Percentiles rank a stretch among this genome's conserved stretches.
Conservation (phyloP, 768 basidiomycete species). For the Auricularia auricula-judae region DNA sequence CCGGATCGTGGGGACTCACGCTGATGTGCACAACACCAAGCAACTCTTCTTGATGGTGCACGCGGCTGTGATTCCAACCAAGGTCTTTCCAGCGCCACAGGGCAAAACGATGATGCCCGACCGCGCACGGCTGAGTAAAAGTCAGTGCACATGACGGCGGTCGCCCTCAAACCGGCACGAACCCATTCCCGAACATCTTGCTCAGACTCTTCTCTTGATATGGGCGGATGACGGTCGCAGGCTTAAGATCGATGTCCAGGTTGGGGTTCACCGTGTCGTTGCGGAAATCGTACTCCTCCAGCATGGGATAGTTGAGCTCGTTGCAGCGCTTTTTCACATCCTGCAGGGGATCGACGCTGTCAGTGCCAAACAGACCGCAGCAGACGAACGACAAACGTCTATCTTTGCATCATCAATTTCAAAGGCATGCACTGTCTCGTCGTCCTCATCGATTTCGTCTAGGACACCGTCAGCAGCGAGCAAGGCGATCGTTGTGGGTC, state of each 20-base stretch:
- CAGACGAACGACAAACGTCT: slow-evolving; percentile 45
- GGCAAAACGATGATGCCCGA: slow-evolving; percentile 98
- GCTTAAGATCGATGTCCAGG: slow-evolving; percentile 96
- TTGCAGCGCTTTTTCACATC: slow-evolving; percentile 95
- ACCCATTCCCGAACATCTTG: slow-evolving; percentile 99
- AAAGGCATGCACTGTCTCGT: slow-evolving; percentile 94
- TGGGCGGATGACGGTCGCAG: slow-evolving; percentile 91
- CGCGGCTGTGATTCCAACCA: slow-evolving; percentile 98
- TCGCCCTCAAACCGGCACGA: slow-evolving; percentile 12
- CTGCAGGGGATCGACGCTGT: slow-evolving; percentile 26
- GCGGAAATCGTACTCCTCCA: slow-evolving; percentile 98
- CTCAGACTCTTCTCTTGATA: slow-evolving; percentile 98
- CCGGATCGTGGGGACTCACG: slow-evolving; percentile 42
- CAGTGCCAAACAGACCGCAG: background rate
- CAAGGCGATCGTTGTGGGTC: background rate
- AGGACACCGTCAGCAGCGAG: background rate
- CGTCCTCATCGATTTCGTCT: slow-evolving; percentile 98
- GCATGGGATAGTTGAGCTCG: slow-evolving; percentile 93
- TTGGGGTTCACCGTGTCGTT: slow-evolving; percentile 95
- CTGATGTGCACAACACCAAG: slow-evolving; percentile 93
- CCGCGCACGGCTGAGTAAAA: slow-evolving; percentile 68
- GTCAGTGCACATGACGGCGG: background rate
- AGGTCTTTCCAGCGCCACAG: slow-evolving; percentile 96
- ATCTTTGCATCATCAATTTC: slow-evolving; percentile 92
- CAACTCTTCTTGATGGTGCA: slow-evolving; percentile 99